A percentile compares a stretch with the other conserved stretches of the same genome.
phyloP scores from a whole-genome alignment of 495 filamentous ascomycete species.

The Neurospora sp. region DNA sequence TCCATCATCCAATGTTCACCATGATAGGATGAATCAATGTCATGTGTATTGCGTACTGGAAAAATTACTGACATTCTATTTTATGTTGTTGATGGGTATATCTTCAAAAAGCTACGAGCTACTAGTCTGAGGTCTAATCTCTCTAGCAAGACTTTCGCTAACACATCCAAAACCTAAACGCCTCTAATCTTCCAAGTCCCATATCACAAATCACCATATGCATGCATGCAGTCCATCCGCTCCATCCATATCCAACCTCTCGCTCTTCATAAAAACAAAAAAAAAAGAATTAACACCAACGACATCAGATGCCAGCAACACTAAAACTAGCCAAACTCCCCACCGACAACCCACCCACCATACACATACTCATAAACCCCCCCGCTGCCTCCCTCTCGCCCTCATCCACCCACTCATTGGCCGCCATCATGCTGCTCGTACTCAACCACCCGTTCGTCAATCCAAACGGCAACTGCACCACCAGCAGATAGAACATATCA shows the following conservation, averaged over 20 bases:
- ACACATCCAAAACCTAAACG: neutral
- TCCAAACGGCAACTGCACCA: conserved; percentile 79
- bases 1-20: neutral
- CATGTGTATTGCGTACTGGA: neutral
- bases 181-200: neutral
- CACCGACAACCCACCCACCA: conserved; percentile 70
- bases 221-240: neutral
- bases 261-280: no score
- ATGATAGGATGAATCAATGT: neutral
- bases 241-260: neutral
- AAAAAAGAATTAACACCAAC: neutral
- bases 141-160: neutral
- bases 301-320: conserved; percentile 38
- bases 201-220: neutral
- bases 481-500: conserved; percentile 77
- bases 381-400: conserved; percentile 81
- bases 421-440: conserved; percentile 82
- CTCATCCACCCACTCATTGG: conserved; percentile 63
- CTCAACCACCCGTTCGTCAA: conserved; percentile 78
- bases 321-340: conserved; percentile 87
- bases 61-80: neutral
- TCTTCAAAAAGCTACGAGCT: neutral
- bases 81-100: neutral
- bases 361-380: conserved; percentile 84
- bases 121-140: neutral